phyloP scores from a whole-genome alignment of 768 basidiomycete genomes.

The Daedaleopsis sinensis region DNA sequence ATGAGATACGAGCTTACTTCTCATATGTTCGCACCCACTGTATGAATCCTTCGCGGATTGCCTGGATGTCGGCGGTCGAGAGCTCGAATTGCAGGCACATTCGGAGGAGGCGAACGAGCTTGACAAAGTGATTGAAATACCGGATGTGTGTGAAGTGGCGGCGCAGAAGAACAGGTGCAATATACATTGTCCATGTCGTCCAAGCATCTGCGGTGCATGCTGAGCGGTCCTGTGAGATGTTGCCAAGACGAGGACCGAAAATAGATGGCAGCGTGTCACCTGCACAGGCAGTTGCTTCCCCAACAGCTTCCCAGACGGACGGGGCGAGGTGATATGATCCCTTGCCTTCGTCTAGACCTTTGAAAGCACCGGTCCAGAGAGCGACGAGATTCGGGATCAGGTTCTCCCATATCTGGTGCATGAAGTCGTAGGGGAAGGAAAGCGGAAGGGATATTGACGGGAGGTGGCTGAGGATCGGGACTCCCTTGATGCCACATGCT shows the following conservation, averaged over 20 bases:
- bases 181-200: conserved; percentile 27
- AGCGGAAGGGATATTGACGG: conserved; percentile 14
- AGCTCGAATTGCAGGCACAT: conserved; percentile 28
- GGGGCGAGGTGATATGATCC: conserved; percentile 12
- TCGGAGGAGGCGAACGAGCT: conserved; percentile 26
- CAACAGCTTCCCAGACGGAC: conserved; percentile 30
- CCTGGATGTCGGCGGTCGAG: conserved; percentile 12
- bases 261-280: conserved; percentile 22
- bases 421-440: conserved; percentile 33
- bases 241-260: conserved; percentile 21
- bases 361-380: conserved; percentile 28
- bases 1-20: conserved; percentile 3
- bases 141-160: conserved; percentile 17
- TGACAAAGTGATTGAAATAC: conserved; percentile 31
- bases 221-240: conserved; percentile 17
- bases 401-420: conserved; percentile 34
- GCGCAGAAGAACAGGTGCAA: conserved; percentile 28
- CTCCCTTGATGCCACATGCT: conserved; percentile 25
- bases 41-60: conserved; percentile 18
- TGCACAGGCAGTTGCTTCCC: conserved; percentile 12
- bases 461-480: conserved; percentile 35
- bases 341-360: conserved; percentile 19
- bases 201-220: conserved; percentile 31
- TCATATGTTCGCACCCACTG: conserved; percentile 27
- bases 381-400: conserved; percentile 23